Evolutionary conservation across 169 alveolate genomes (phyloP).

Genomic region (Plasmodium relictum): DNA sequence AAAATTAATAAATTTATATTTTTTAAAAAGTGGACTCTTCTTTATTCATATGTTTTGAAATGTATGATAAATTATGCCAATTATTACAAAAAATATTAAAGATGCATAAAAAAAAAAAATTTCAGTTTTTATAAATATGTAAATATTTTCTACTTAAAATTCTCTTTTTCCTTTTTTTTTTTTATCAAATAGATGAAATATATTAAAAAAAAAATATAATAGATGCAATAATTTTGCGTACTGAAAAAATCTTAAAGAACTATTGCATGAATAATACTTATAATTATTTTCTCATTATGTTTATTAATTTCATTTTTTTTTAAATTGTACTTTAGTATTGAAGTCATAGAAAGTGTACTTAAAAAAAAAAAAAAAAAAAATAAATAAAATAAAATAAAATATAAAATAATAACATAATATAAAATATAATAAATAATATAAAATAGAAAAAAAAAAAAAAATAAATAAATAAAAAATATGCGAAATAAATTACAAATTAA

Average conservation of each 20-base stretch:
- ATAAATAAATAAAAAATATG: too few relatives aligned
- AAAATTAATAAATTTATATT: conserved; percentile 2
- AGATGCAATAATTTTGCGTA: neutral
- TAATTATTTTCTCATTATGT: neutral
- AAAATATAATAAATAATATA: too few relatives aligned
- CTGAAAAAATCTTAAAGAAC: conserved; percentile 1
- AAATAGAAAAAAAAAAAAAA: too few relatives aligned
- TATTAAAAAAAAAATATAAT: neutral
- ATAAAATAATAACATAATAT: neutral
- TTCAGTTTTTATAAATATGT: too few relatives aligned
- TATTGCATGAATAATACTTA: conserved; percentile 3
- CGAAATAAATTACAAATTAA: too few relatives aligned
- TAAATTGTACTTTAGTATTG: neutral
- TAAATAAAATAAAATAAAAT: too few relatives aligned
- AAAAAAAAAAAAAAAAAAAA: neutral
- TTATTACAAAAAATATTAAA: neutral
- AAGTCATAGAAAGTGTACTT: conserved; percentile 14
- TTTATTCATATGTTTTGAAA: neutral
- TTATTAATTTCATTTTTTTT: neutral
- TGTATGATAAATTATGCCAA: neutral
- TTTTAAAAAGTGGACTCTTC: neutral
- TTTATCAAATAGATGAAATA: neutral
- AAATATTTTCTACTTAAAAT: too few relatives aligned
- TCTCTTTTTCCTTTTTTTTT: neutral
- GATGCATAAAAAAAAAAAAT: neutral